These are phyloP conservation scores for Lactarius tabidus DNA, from an alignment of 768 basidiomycete genomes.

Conservation along the genomic window DNA sequence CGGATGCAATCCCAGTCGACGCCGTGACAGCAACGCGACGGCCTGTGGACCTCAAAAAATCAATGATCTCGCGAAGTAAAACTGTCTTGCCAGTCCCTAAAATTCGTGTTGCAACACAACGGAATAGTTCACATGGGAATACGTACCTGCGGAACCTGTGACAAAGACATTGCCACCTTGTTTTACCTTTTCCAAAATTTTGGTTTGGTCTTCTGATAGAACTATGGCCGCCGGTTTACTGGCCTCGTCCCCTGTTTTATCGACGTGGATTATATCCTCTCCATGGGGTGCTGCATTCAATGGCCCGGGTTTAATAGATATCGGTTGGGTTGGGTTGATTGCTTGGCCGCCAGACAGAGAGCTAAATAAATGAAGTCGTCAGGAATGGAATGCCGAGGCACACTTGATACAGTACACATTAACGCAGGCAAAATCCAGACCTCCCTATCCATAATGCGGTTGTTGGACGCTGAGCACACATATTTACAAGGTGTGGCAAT, in stretches of 20 bases:
- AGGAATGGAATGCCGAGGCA: neutral
- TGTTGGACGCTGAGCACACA: neutral
- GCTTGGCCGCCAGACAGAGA: neutral
- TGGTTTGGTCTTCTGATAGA: conserved; percentile 51
- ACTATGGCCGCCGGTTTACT: conserved; percentile 27
- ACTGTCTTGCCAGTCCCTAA: conserved; percentile 82
- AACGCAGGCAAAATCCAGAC: conserved; percentile 41
- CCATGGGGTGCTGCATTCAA: neutral
- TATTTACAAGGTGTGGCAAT: neutral
- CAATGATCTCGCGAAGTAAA: conserved; percentile 70
- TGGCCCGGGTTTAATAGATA: neutral
- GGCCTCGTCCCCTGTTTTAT: neutral
- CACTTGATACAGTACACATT: conserved; percentile 3
- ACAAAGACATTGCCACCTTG: conserved; percentile 71
- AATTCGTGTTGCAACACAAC: neutral
- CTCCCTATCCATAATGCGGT: conserved; percentile 28
- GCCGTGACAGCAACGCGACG: conserved; percentile 68
- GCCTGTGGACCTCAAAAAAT: conserved; percentile 33
- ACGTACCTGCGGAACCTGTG: conserved; percentile 76
- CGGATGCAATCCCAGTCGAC: conserved; percentile 72
- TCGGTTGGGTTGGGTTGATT: neutral
- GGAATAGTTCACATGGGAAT: neutral
- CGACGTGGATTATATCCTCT: neutral
- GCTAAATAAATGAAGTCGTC: neutral
- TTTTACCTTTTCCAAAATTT: conserved; percentile 50